Base-by-base conservation (phyloP, 169 alveolate genomes). In the Eimeria nieschulzi region DNA sequence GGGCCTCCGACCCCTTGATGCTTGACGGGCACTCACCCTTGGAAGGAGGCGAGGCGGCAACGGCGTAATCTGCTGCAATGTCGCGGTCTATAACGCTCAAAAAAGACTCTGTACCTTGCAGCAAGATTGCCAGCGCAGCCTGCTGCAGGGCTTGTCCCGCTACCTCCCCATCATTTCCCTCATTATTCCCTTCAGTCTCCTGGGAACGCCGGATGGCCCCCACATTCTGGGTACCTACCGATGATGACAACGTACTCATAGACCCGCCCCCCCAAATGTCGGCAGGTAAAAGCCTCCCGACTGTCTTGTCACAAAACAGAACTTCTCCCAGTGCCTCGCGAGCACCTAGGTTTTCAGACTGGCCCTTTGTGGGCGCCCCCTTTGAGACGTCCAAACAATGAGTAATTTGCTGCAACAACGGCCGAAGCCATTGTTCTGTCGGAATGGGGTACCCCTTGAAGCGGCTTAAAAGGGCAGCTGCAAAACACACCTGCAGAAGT, bases 401-500 rank as follows among this genome's bases (percentile, higher is more conserved):
- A 25, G 33, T 15, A 59, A 72, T 72, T 72, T 72, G 83, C 83
- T 72, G 83, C 83, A 72, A 59, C 59, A 72, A 15, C 59, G 19
- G 83, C 83, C 13, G 61, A 13, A 72, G 63, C 83, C 83, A 72
- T 19, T 55, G 83, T 19, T 26, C 59, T 39, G 83, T 15, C 39
- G 51, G 83, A 13, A 10, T 39, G 25, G 83, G 83, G 83, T 72
- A n/a, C 23, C n/a, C 15, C 83, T 17, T 21, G 39, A 72, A 59
- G 54, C 83, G 83, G 61, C 33, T 13, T 21, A 72, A 59, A 55
- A 72, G 61, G 63, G 25, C 83, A 72, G 83, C 83, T 72, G 83
- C 83, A 72, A 25, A 9, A 13, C 26, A 33, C 83, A 72, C 46
- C 6, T 0, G 23, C n/a, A 59, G 68, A 5, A 12, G 2, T 19